Base-by-base conservation (phyloP, 176 grass and related monocot genomes). In the Melocanna baccifera region DNA sequence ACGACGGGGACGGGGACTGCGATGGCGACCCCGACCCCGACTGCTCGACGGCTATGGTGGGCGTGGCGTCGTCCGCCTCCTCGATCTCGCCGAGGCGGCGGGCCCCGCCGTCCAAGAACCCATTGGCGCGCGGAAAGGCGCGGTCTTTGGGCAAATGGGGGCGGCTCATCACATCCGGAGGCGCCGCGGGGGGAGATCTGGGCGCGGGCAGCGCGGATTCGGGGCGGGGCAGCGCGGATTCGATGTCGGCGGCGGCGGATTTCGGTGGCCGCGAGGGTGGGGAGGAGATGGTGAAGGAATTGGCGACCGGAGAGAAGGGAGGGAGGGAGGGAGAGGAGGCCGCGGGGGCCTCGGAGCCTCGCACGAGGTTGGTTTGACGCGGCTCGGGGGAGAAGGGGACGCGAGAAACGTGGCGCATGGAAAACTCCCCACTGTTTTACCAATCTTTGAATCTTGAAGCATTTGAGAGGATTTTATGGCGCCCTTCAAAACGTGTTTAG, bases 151-250 rank as follows among this genome's bases (percentile, higher is more conserved):
- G 81, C 41, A 91, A 96, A 81, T 82, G 80, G 86, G 89, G 51
- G 85, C 85, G 75, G 89, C 80, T 87, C 86, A 87, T 97, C 73
- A 89, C 91, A 93, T 96, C 89, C 87, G 80, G 89, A 32, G 76
- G 71, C 79, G 76, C 56, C 43, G 28, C 39, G 76, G 37, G 48
- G 39, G 71, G 71, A 65, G 90, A 84, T 84, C 78, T 87, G 75
- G 52, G 85, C 41, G 68, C 79, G 61, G 75, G 15, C 12, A 16
- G 62, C 73, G 81, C 57, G 12, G 82, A 92, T 84, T 89, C 55
- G 76, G 40, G 22, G 57, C 40, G 11, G 29, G 40, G 29, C 16
- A 1, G 25, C 26, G 78, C 86, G 12, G 64, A 58, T 72, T 84
- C 76, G 58, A 73, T 28, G 75, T 56, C 45, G 3, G 75, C 46